Percentiles rank a stretch among this genome's conserved stretches.
phyloP scores from a whole-genome alignment of 2,329 filamentous ascomycete species.

The Zasmidium angulare region DNA sequence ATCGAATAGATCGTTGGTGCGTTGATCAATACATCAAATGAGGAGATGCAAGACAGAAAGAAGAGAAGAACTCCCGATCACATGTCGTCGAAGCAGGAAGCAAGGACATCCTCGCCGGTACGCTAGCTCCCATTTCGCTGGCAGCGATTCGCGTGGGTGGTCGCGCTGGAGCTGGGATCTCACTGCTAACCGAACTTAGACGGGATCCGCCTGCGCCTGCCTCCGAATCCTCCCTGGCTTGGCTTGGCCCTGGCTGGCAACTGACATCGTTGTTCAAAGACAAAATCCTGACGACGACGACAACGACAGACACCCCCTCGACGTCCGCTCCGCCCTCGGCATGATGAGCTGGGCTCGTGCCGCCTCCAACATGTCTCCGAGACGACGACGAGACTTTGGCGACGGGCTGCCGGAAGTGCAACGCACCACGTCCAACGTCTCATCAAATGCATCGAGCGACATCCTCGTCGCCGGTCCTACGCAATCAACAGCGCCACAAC shows the following conservation, averaged over 20 bases:
- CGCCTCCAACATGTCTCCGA: conserved; percentile 8
- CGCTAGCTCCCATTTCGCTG: background rate
- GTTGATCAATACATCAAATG: background rate
- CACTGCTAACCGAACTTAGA: background rate
- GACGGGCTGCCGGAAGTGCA: conserved; percentile 7
- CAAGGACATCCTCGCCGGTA: background rate
- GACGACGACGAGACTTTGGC: conserved; percentile 11
- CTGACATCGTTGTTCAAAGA: background rate
- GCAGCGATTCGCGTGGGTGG: background rate
- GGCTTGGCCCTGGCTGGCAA: background rate
- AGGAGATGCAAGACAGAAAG: background rate
- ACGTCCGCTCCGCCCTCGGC: background rate
- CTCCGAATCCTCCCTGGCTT: background rate
- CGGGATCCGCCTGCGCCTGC: background rate
- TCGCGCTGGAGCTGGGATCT: background rate
- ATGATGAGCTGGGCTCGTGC: background rate
- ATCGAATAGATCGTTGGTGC: background rate
- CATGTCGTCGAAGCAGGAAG: background rate
- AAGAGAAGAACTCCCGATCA: background rate
- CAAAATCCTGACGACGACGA: background rate
- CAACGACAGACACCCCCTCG: conserved; percentile 2
- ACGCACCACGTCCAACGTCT: conserved; percentile 19
- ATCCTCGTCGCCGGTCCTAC: conserved; percentile 24
- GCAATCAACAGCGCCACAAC: background rate
- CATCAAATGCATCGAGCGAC: conserved; percentile 27